Evolutionary conservation across 176 grass and related monocot genomes (phyloP), one percentile per base, ranked within the genome.

Genomic region (Pharus latifolius): DNA sequence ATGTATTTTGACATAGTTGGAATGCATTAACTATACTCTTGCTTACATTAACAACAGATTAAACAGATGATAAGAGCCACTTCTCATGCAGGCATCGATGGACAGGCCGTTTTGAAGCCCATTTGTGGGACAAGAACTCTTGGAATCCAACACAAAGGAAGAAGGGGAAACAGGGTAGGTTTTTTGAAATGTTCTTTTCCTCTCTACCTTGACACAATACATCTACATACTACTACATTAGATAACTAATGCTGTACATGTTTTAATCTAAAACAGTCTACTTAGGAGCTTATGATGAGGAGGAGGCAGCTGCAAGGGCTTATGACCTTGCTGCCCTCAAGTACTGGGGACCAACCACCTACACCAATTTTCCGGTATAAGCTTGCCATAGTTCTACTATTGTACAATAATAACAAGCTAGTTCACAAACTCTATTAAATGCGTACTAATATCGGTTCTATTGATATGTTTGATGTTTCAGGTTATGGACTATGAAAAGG

Each of bases 311-410:
- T 1, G 89, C 89, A 8, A 78, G 84, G 25, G 84, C 89, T 11
- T 92, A 92, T 41, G 89, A 92, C 30, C 81, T 88, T 3, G 89
- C 89, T 1, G 89, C 84, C 13, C 80, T 92, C 25, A 92, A 92
- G 50, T 92, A 92, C 57, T 92, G 89, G 89, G 84, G 89, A 12
- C 23, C 80, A 5, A 81, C 84, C 42, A 87, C 84, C 28, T 78
- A 78, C 63, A 91, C 88, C 0, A 87, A 91, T n/a, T 91, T 91
- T 32, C 80, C 72, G 42, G 88, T 90, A 74, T 25, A 27, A 12
- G 0, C 4, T 32, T 27, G 34, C 16, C 19, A 49, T 8, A 49
- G 5, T 3, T 56, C 33, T 54, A 24, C 74, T 37, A 10, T 12
- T 2, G 25, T 12, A 62, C 31, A 32, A 0, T 8, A 29, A 17